Conservation (phyloP, 768 basidiomycete genomes). For the Trametes gibbosa region DNA sequence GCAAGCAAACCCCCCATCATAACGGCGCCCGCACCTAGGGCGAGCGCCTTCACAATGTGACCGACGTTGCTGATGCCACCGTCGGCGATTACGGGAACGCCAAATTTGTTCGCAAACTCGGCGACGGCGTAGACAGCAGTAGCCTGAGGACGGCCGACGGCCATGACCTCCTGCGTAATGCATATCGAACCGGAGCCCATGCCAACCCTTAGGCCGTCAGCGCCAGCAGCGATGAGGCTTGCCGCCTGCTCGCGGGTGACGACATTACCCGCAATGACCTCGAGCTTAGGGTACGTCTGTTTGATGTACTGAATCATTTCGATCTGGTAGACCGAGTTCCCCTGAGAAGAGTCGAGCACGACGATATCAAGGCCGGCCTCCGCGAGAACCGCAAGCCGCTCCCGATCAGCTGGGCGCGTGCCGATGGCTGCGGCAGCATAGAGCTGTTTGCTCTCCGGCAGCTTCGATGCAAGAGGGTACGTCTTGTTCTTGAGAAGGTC, state of each 20-base stretch:
- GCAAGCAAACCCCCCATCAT: slow-evolving; percentile 99
- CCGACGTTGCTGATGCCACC: slow-evolving; percentile 95
- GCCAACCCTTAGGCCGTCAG: slow-evolving; percentile 92
- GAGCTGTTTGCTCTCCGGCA: slow-evolving; percentile 88
- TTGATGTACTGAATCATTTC: slow-evolving; percentile 98
- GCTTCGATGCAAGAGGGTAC: slow-evolving; percentile 92
- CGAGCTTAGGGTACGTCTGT: slow-evolving; percentile 74
- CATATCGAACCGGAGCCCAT: slow-evolving; percentile 99
- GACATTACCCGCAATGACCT: slow-evolving; percentile 96
- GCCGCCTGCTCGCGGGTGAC: slow-evolving; percentile 98
- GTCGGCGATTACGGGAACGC: slow-evolving; percentile 95
- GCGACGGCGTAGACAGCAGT: slow-evolving; percentile 97
- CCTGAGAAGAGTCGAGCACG: slow-evolving; percentile 93
- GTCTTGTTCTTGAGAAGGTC: slow-evolving; percentile 97
- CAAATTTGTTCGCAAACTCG: slow-evolving; percentile 91
- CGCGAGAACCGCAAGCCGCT: slow-evolving; percentile 80
- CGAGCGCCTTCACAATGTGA: slow-evolving; percentile 94
- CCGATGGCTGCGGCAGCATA: slow-evolving; percentile 96
- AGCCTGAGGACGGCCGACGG: slow-evolving; percentile 96
- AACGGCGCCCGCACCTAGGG: slow-evolving; percentile 91
- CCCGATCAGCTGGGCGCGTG: slow-evolving; percentile 84
- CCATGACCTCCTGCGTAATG: slow-evolving; percentile 99
- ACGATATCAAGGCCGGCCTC: slow-evolving; percentile 96
- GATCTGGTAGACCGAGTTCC: slow-evolving; percentile 90
- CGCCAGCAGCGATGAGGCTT: slow-evolving; percentile 87